phyloP scores from a whole-genome alignment of 176 grass and related monocot species.

The Rhynchospora pubera region DNA sequence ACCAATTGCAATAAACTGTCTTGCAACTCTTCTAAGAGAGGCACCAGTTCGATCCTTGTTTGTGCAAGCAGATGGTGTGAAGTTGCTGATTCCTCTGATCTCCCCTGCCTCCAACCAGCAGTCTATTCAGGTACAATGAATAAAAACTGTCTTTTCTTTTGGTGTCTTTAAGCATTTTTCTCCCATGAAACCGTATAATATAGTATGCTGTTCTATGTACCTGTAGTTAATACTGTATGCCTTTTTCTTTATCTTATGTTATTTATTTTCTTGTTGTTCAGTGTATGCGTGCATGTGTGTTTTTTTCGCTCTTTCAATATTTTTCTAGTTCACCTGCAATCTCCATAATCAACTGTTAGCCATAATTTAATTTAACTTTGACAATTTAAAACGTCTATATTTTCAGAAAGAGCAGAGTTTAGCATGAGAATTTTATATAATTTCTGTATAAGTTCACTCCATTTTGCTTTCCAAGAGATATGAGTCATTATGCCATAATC shows the following conservation, averaged over 20 bases:
- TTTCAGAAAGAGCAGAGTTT: too few species aligned
- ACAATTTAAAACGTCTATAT: too few species aligned
- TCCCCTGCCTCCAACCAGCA: conserved; percentile 86
- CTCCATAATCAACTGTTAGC: background rate
- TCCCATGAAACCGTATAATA: background rate
- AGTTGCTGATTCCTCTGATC: conserved; percentile 84
- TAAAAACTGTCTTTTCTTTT: background rate
- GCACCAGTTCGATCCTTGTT: conserved; percentile 60
- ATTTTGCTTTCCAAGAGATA: background rate
- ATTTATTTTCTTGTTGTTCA: background rate
- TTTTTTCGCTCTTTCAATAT: background rate
- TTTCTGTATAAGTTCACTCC: background rate
- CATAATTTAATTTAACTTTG: background rate
- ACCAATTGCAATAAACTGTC: conserved; percentile 61
- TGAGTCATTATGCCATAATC: background rate
- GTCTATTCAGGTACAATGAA: conserved; percentile 68
- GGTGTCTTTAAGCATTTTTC: background rate
- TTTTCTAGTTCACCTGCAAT: background rate
- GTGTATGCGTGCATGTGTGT: background rate
- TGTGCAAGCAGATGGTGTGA: conserved; percentile 85
- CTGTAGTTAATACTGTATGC: background rate
- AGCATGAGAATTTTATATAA: background rate
- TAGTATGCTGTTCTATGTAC: background rate
- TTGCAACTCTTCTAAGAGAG: conserved; percentile 64
- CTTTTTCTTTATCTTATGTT: background rate